Evolutionary conservation across 768 basidiomycete species (phyloP).

Genomic region (Termitomyces sp.): DNA sequence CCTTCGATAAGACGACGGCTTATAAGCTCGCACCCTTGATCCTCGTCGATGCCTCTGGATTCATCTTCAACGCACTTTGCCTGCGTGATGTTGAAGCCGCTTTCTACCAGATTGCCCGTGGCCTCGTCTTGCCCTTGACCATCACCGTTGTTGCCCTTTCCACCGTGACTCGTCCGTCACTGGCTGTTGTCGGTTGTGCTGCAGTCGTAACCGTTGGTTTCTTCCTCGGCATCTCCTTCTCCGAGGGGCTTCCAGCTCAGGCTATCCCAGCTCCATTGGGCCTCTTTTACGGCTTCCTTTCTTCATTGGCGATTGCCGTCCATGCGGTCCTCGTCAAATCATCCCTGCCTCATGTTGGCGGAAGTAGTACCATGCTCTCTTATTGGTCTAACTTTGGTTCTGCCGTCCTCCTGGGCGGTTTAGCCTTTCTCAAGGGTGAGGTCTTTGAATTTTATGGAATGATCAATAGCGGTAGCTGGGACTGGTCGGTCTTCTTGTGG

Average conservation of each 20-base stretch:
- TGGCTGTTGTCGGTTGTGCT: constrained; percentile 59
- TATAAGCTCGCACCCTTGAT: constrained; percentile 20
- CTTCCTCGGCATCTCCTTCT: constrained; percentile 49
- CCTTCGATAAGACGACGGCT: constrained; percentile 13
- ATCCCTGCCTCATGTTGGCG: constrained; percentile 59
- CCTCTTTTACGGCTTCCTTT: constrained; percentile 62
- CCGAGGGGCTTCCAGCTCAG: constrained; percentile 35
- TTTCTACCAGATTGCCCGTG: constrained; percentile 78
- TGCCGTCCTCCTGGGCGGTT: constrained; percentile 49
- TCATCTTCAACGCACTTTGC: constrained; percentile 19
- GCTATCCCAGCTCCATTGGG: constrained; percentile 47
- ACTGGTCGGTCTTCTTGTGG: constrained; percentile 23
- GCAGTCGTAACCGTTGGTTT: constrained; percentile 71
- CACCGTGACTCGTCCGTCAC: constrained; percentile 53
- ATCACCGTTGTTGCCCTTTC: constrained; percentile 62
- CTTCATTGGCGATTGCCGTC: constrained; percentile 66
- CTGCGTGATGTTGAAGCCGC: constrained; percentile 61
- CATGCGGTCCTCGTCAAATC: constrained; percentile 82
- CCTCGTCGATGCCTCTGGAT: constrained; percentile 33
- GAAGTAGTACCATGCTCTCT: constrained; percentile 64
- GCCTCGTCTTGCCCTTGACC: constrained; percentile 74
- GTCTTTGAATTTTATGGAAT: constrained; percentile 44
- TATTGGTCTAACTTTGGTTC: constrained; percentile 75
- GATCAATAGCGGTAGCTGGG: constrained; percentile 22
- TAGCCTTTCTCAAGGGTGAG: constrained; percentile 66